Percentiles rank a stretch among this genome's conserved stretches.
These are phyloP conservation scores for Floccularia luteovirens DNA, from an alignment of 768 basidiomycete genomes.

Conservation along the genomic window DNA sequence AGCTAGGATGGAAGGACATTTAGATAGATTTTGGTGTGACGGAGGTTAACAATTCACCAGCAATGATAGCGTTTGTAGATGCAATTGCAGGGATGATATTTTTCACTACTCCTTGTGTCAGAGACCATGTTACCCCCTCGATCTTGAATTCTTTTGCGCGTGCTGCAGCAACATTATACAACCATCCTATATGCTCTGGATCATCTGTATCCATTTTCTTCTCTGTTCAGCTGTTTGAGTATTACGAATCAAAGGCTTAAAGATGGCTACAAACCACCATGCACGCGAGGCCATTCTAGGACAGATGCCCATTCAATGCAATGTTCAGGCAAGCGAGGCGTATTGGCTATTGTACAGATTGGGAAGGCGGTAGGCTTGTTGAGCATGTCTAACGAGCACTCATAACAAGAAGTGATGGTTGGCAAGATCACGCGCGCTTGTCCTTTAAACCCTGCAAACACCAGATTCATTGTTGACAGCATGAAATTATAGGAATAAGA, in stretches of 20 bases:
- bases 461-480: no score
- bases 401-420: slow-evolving; percentile 92
- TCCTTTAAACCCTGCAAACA: slow-evolving; percentile 91
- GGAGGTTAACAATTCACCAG: slow-evolving; percentile 44
- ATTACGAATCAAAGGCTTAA: neutral
- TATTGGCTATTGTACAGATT: slow-evolving; percentile 98
- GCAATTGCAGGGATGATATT: slow-evolving; percentile 99
- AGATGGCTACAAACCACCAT: slow-evolving; percentile 65
- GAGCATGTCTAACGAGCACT: slow-evolving; percentile 96
- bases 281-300: slow-evolving; percentile 93
- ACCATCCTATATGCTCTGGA: slow-evolving; percentile 93
- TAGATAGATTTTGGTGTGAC: neutral
- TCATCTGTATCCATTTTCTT: slow-evolving; percentile 97
- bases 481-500: neutral
- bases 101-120: slow-evolving; percentile 98
- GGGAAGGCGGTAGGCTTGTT: slow-evolving; percentile 97
- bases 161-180: slow-evolving; percentile 71
- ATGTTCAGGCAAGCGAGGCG: slow-evolving; percentile 94
- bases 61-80: slow-evolving; percentile 96
- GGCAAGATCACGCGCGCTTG: slow-evolving; percentile 97
- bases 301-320: slow-evolving; percentile 99
- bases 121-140: slow-evolving; percentile 95
- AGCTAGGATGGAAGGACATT: slow-evolving; percentile 35
- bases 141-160: slow-evolving; percentile 95
- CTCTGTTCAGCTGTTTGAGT: slow-evolving; percentile 38